Evolutionary conservation across 768 basidiomycete species (phyloP).

Genomic region (Serendipita vermifera): DNA sequence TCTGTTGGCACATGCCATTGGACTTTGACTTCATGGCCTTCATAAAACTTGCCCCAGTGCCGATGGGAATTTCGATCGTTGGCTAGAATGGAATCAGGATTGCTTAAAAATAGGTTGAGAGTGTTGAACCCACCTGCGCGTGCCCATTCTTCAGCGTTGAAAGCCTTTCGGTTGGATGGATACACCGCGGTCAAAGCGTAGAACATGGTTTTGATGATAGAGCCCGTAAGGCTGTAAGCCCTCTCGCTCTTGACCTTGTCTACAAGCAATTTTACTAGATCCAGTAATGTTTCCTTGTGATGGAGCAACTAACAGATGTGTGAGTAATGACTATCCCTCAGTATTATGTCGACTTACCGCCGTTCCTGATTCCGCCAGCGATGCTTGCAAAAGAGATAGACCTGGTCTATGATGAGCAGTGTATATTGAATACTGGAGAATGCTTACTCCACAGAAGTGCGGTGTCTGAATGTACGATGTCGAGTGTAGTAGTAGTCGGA

Average conservation of each 20-base stretch:
- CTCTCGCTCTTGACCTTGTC: slow-evolving; percentile 80
- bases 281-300: slow-evolving; percentile 51
- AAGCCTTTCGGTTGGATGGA: slow-evolving; percentile 62
- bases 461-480: slow-evolving; percentile 68
- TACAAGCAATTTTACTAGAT: slow-evolving; percentile 49
- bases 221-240: slow-evolving; percentile 69
- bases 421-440: not conserved
- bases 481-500: slow-evolving; percentile 62
- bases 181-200: slow-evolving; percentile 65
- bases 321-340: not conserved
- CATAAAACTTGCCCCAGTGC: slow-evolving; percentile 72
- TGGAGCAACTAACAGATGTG: slow-evolving; percentile 44
- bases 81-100: slow-evolving; percentile 28
- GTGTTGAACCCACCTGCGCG: slow-evolving; percentile 44
- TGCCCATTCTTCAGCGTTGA: slow-evolving; percentile 72
- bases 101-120: not conserved
- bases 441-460: slow-evolving; percentile 84
- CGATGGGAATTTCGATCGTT: slow-evolving; percentile 50
- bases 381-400: slow-evolving; percentile 69
- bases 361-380: slow-evolving; percentile 59
- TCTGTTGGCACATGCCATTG: slow-evolving; percentile 74
- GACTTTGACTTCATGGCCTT: slow-evolving; percentile 63
- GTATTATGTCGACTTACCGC: slow-evolving; percentile 32
- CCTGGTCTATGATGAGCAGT: slow-evolving; percentile 32
- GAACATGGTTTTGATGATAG: slow-evolving; percentile 61